Evolutionary conservation across 2,329 filamentous ascomycete genomes (phyloP).

Genomic region (Colletotrichum endophyticum): DNA sequence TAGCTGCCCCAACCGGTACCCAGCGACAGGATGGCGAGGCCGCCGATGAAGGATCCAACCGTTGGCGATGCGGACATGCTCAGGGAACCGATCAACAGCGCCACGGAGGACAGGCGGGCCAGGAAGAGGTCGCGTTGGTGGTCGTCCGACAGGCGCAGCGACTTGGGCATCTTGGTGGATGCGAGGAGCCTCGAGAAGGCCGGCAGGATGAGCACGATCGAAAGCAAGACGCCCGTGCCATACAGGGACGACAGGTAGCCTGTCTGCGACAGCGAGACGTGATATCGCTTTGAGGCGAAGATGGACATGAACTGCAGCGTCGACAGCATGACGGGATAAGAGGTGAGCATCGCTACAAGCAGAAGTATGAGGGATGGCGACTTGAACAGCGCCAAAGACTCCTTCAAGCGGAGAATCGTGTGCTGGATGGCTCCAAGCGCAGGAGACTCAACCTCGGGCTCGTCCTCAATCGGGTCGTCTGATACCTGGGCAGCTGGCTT

Average conservation of each 20-base stretch:
- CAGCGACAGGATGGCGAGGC: slow-evolving; percentile 32
- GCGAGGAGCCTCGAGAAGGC: slow-evolving; percentile 25
- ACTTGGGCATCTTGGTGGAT: slow-evolving; percentile 21
- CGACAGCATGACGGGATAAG: background rate
- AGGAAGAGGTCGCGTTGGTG: slow-evolving; percentile 31
- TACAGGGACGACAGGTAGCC: slow-evolving; percentile 34
- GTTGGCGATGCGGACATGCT: slow-evolving; percentile 28
- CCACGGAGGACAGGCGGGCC: slow-evolving; percentile 26
- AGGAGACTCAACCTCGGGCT: background rate
- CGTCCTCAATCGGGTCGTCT: slow-evolving; percentile 1
- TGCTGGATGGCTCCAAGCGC: background rate
- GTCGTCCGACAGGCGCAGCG: slow-evolving; percentile 26
- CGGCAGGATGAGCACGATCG: slow-evolving; percentile 30
- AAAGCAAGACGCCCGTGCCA: slow-evolving; percentile 28
- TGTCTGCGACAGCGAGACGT: slow-evolving; percentile 31
- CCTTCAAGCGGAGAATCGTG: slow-evolving; percentile 19
- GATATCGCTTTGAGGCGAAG: slow-evolving; percentile 34
- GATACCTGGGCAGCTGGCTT: slow-evolving; percentile 22
- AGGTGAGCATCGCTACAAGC: slow-evolving; percentile 24
- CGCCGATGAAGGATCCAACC: slow-evolving; percentile 28
- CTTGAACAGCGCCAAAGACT: slow-evolving; percentile 25
- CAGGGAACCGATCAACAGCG: slow-evolving; percentile 26
- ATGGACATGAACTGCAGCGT: slow-evolving; percentile 26
- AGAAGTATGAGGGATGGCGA: slow-evolving; percentile 31
- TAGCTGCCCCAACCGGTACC: slow-evolving; percentile 30